Conservation (phyloP, 2,329 filamentous ascomycete genomes). For the Neopestalotiopsis clavispora region DNA sequence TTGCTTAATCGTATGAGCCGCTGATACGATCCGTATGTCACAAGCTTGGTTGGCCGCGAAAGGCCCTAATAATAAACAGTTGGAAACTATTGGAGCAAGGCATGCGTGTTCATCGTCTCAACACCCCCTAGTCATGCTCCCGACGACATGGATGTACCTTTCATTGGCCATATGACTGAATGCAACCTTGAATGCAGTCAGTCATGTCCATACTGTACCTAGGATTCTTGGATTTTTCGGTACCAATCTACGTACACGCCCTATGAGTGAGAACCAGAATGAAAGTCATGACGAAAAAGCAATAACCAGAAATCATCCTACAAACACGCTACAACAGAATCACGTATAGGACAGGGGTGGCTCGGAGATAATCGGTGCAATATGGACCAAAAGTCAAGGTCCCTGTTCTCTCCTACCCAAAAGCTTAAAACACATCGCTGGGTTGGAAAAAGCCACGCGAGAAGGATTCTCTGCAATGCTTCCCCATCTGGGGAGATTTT, state of each 20-base stretch:
- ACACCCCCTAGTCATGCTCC: background rate
- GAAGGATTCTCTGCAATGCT: background rate
- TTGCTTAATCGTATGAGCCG: background rate
- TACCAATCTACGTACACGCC: background rate
- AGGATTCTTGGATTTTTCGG: no score
- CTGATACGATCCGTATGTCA: background rate
- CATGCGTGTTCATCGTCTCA: background rate
- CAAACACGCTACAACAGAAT: background rate
- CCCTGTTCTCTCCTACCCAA: background rate
- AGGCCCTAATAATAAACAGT: background rate
- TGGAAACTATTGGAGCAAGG: background rate
- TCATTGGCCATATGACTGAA: background rate
- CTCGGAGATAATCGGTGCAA: conserved; percentile 10
- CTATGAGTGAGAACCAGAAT: background rate
- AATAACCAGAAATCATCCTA: background rate
- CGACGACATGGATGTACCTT: background rate
- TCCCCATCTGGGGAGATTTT: background rate
- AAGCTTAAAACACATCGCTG: conserved; percentile 10
- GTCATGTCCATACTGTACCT: background rate
- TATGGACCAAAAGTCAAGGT: conserved; percentile 2
- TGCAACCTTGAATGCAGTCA: background rate
- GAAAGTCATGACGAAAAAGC: background rate
- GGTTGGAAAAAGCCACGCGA: conserved; percentile 3
- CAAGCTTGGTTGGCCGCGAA: background rate
- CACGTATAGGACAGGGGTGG: conserved; percentile 1